Base-by-base conservation (phyloP, 345 rosid species). In the Populus ilicifolia region DNA sequence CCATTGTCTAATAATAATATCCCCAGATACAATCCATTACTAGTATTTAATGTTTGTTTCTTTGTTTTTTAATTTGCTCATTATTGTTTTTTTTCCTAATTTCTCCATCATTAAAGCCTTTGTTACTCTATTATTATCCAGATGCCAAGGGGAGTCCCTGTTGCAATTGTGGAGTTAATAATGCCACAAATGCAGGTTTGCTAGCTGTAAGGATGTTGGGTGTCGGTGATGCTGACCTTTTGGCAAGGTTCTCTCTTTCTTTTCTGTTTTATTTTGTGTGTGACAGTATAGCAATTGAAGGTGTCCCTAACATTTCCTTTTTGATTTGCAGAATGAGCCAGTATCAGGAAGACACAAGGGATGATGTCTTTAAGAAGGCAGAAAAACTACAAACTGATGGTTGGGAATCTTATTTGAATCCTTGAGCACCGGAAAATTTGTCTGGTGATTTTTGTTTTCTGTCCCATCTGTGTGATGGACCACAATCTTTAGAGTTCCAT, bases 61-160 rank as follows among this genome's bases (percentile, higher is more conserved):
- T 4, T 46, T n/a, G 8, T 5, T 46, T n/a, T 23, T 25, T 29
- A 18, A 4, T 62, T 27, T 36, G 14, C 50, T 11, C 30, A 7
- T 59, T 75, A 5, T 66, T 30, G 23, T 27, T n/a, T 12, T 30
- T 30, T 3, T 3, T 2, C 4, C 44, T 14, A 33, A 30, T 62
- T 20, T 62, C 17, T 3, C 33, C 29, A 14, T 63, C 21, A 69
- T 18, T 25, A 5, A 17, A 46, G 50, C 23, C 73, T 9, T 66
- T n/a, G 27, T 23, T 18, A 8, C 59, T 35, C 18, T 64, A n/a
- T 72, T 13, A 64, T 36, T 56, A 44, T 59, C 73, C 89, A 92
- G 98, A 93, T 96, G 99, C 97, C 94, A 3, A 89, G 95, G 75
- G 98, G 98, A 64, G 98, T 96, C 33, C 99, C 98, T 27, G 97